Evolutionary conservation across 148 eudicot species (phyloP).

Genomic region (Rhododendron molle): DNA sequence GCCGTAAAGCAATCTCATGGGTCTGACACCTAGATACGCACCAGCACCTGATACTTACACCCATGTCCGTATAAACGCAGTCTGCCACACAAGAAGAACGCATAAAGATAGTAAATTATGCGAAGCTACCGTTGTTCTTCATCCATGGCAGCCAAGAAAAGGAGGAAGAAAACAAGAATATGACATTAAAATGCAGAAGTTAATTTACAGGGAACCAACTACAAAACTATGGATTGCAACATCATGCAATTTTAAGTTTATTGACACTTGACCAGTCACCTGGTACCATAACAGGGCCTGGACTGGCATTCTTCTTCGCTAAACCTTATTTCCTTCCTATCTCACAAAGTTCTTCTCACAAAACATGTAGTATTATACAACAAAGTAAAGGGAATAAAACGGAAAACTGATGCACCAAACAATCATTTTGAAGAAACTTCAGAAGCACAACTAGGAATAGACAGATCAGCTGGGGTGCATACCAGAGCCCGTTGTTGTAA

Average conservation of each 20-base stretch:
- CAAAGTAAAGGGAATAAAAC: not conserved
- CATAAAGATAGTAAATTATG: not conserved
- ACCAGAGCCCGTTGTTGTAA: constrained; percentile 83
- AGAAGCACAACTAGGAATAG: constrained; percentile 45
- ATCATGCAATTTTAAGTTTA: constrained; percentile 17
- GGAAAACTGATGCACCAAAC: not conserved
- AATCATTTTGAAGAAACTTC: constrained; percentile 56
- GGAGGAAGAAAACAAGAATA: not conserved
- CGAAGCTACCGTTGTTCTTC: not conserved
- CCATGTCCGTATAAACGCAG: not conserved
- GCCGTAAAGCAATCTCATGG: not conserved
- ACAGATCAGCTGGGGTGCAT: constrained; percentile 59
- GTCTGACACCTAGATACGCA: not conserved
- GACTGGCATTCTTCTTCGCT: constrained; percentile 56
- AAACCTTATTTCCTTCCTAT: constrained; percentile 11
- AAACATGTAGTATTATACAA: not conserved
- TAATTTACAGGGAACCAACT: constrained; percentile 14
- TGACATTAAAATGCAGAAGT: not conserved
- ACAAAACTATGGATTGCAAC: not conserved
- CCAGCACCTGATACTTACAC: not conserved
- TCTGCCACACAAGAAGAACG: not conserved
- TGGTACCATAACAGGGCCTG: constrained; percentile 65
- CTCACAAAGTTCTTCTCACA: not conserved
- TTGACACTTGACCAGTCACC: constrained; percentile 61
- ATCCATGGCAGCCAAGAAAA: not conserved